Evolutionary conservation across 2,329 filamentous ascomycete species (phyloP), one percentile per base, ranked within the genome.

Genomic region (Harringtonia aguacate): DNA sequence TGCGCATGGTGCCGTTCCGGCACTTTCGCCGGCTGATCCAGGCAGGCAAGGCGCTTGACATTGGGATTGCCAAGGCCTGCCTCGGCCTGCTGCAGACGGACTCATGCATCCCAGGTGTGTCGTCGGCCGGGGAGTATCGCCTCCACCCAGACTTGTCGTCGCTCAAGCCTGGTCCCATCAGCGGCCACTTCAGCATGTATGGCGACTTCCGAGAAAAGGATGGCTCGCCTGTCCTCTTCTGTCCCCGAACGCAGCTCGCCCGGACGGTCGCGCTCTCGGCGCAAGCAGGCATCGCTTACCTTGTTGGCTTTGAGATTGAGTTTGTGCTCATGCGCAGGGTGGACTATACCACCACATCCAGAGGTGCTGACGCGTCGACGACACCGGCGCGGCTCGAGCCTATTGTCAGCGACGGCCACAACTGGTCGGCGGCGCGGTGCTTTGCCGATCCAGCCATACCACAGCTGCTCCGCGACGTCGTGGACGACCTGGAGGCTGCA

Each of bases 251-350:
- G 35, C 58, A 81, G 45, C 65, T 94, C 43, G 64, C 75, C 43
- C 66, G 61, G 4, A 66, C 79, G 0, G 56, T 81, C 2, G 63
- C 70, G 0, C 61, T 63, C 7, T 72, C 83, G 0, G 62, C 69
- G 12, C 53, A 61, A 2, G 65, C 75, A 31, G 67, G 69, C 2
- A 65, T 86, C 3, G 61, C 68, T 4, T 77, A 88, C 39, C 66
- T 81, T 0, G 61, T 87, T 15, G 87, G 86, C 0, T 94, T 92
- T 51, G 87, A 94, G 59, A 77, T 94, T 34, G 86, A 94, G 60
- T 75, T 92, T 10, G 70, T 85, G 1, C 79, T 94, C 50, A 66
- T 90, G 50, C 69, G 70, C 34, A 69, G 70, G 18, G 36, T 21
- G 2, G 31, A 29, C 14, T 14, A 17, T n/a, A 8, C 13, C 54